phyloP scores from a whole-genome alignment of 176 grass and related monocot species.

The Cenchrus purpureus region DNA sequence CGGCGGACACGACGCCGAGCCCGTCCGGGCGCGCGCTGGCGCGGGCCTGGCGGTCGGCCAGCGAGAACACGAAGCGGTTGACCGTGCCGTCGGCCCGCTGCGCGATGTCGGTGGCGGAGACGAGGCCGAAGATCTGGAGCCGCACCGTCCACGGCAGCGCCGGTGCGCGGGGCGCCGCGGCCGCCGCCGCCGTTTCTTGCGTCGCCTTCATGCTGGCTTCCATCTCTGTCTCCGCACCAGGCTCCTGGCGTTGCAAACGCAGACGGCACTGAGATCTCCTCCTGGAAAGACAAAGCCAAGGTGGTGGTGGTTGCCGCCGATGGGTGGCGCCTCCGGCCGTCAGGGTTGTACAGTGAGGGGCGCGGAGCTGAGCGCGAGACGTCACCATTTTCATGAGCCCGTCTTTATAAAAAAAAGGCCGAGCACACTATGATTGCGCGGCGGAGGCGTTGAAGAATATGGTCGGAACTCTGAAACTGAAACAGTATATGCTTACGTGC shows the following conservation, averaged over 20 bases:
- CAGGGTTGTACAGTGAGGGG: neutral
- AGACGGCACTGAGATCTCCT: neutral
- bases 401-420: no score
- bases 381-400: no score
- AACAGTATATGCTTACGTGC: no score
- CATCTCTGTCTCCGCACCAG: neutral
- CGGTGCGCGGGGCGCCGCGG: neutral
- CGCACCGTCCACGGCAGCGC: constrained; percentile 53
- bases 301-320: neutral
- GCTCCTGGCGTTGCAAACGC: no score
- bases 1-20: constrained; percentile 47
- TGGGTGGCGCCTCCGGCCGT: neutral
- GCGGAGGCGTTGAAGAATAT: no score
- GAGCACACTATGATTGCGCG: no score
- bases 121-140: constrained; percentile 29
- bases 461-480: no score
- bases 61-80: constrained; percentile 55
- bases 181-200: neutral
- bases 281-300: no score
- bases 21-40: constrained; percentile 29
- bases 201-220: neutral
- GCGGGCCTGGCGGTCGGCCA: constrained; percentile 43
- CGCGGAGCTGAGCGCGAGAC: no score
- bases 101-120: constrained; percentile 26
- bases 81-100: constrained; percentile 60